Evolutionary conservation across 2,329 filamentous ascomycete genomes (phyloP), one percentile per base, ranked within the genome.

Genomic region (Pseudogymnoascus sp.): DNA sequence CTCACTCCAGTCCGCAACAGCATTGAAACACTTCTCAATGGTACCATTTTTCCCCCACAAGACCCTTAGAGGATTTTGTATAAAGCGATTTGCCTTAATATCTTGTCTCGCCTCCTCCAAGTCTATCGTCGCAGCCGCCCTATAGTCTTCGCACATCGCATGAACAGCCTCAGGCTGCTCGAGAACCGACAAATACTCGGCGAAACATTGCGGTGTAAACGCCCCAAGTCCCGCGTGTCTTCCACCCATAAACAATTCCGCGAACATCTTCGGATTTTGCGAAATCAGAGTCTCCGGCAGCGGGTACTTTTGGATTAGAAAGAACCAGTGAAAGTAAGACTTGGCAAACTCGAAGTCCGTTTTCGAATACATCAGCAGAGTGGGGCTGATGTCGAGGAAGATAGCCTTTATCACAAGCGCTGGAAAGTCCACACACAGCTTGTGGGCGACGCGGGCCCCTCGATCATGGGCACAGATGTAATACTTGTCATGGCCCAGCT

Each of bases 241-340:
- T 74, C 64, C 66, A 2, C 67, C 67, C 16, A 64, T 66, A 62
- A 65, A 82, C 40, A 75, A 69, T 16, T 77, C 73, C 0, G 76
- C 73, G n/a, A 82, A 76, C 36, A 74, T 71, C 5, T 74, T 69
- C 2, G 78, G 76, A 23, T 73, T 69, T 0, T 69, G 71, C 0
- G 72, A 28, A 38, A 79, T 78, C 56, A 83, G 72, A 42, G 75
- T 77, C 68, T 84, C 82, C 0, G 80, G 82, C 4, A 85, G 75
- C 0, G 83, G 80, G 4, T 73, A 72, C 0, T 73, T 70, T 69
- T 86, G 83, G 7, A 84, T 81, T 18, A 85, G 75, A 66, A 85
- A 80, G 61, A 83, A 84, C 82, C 83, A 86, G 71, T 86, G 83
- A 67, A 80, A 85, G 70, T 84, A 85, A 0, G 77, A 75, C 28